Evolutionary conservation across 192 early-diverging fungal genomes (phyloP), one percentile per base, ranked within the genome.

Genomic region (Coemansia erecta): DNA sequence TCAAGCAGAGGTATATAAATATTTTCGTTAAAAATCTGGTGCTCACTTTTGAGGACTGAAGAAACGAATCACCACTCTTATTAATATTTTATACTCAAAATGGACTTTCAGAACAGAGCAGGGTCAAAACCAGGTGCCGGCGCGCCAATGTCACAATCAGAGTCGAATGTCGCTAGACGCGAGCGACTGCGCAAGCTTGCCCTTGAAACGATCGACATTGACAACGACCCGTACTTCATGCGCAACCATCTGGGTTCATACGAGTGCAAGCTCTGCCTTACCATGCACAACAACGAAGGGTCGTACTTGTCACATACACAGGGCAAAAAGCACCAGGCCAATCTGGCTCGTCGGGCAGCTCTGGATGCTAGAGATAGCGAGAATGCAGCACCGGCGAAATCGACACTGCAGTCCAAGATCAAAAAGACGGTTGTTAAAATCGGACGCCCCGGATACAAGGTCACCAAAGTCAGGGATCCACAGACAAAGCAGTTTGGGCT

Each of bases 151-250:
- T 86, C 92, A 35, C 62, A 74, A 15, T 88, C 87, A 11, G 92
- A 98, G 66, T 82, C 84, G 24, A 96, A 97, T 72, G 90, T 95
- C 5, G 92, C 93, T 68, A 85, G 95, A 17, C 86, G 94, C 44
- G 96, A 98, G 60, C 89, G 96, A 59, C 91, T 96, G 47, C 91
- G 94, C 44, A 92, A 92, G 61, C 86, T 98, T 18, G 94, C 94
- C 4, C 72, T 98, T 37, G 96, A 98, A 61, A 95, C 94, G 4
- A 96, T 98, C 60, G 94, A 95, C 80, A 78, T 98, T 42, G 85
- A 91, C 50, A 97, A 91, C 62, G 96, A 98, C 70, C 96, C 96
- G 24, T 98, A 98, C 66, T 93, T 98, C 70, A 94, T 97, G 92
- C 90, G 92, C 83, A 90, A 93, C 80, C 86, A 96, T 56, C 67